A percentile compares a stretch with the other conserved stretches of the same genome.
These are phyloP conservation scores for Colletotrichum sp. DNA, from an alignment of 2,329 filamentous ascomycete genomes.

Conservation along the genomic window DNA sequence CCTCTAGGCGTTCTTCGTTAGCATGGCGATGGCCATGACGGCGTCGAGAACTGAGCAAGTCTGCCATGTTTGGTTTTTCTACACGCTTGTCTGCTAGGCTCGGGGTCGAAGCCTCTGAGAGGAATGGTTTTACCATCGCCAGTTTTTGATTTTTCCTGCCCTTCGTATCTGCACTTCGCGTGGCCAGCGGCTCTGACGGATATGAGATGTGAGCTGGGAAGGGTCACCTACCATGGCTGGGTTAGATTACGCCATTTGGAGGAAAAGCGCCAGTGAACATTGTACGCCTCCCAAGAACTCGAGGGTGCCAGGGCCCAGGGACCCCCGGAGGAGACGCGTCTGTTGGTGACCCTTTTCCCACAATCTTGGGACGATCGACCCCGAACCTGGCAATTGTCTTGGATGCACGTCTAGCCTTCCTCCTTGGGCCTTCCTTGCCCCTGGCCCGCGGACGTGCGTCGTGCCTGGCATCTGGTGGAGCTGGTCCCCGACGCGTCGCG, in stretches of 20 bases:
- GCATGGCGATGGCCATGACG: neutral
- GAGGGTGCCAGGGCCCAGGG: neutral
- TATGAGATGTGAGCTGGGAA: neutral
- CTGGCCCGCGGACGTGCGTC: neutral
- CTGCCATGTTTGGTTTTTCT: neutral
- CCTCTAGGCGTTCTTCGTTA: neutral
- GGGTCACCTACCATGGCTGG: neutral
- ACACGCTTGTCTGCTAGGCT: neutral
- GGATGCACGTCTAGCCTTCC: neutral
- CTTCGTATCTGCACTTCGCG: slow-evolving; percentile 12
- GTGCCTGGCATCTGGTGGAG: neutral
- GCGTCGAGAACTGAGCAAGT: neutral
- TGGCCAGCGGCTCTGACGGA: neutral
- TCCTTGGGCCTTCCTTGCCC: neutral
- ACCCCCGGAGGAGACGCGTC: too few relatives aligned
- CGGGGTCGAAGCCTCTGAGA: neutral
- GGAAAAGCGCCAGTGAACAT: neutral
- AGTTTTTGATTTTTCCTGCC: neutral
- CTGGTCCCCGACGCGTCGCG: neutral
- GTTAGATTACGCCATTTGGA: neutral
- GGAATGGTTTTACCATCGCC: neutral
- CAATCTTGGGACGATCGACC: slow-evolving; percentile 5
- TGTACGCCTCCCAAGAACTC: neutral
- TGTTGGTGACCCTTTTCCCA: neutral
- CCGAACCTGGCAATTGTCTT: slow-evolving; percentile 4